Evolutionary conservation across 306 rosid species (phyloP).

Genomic region (Trifolium pratense): DNA sequence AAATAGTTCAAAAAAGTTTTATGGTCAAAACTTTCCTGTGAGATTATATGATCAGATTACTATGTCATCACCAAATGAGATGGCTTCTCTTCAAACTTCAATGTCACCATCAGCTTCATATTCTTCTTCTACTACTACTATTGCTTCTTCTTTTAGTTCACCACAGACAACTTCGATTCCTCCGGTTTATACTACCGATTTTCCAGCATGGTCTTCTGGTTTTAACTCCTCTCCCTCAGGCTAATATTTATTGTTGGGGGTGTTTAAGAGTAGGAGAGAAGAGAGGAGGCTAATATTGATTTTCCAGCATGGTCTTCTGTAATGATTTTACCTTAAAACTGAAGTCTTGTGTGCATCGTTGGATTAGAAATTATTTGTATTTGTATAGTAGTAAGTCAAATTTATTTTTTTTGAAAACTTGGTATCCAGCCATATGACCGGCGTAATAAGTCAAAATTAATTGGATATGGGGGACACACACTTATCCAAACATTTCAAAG

Average conservation of each 20-base stretch:
- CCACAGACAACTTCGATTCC: slow-evolving; percentile 29
- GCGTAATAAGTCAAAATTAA: too few relatives aligned
- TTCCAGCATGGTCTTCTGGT: slow-evolving; percentile 34
- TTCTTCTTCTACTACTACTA: slow-evolving; percentile 29
- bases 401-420: too few relatives aligned
- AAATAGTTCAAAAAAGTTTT: not conserved
- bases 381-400: too few relatives aligned
- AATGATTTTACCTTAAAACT: not conserved
- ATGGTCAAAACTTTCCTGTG: slow-evolving; percentile 4
- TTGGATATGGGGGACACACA: too few relatives aligned
- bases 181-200: slow-evolving; percentile 17
- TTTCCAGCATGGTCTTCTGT: too few relatives aligned
- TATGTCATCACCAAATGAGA: slow-evolving; percentile 33
- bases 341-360: not conserved
- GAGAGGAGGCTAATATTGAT: too few relatives aligned
- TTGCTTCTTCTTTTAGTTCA: slow-evolving; percentile 23
- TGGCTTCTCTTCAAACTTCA: slow-evolving; percentile 48
- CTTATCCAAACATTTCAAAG: too few relatives aligned
- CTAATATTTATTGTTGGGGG: not conserved
- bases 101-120: not conserved
- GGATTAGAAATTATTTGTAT: too few relatives aligned
- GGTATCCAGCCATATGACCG: too few relatives aligned
- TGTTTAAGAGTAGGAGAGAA: not conserved
- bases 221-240: slow-evolving; percentile 38
- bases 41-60: slow-evolving; percentile 40